phyloP scores from a whole-genome alignment of 768 basidiomycete genomes.

The Austroboletus festivus region DNA sequence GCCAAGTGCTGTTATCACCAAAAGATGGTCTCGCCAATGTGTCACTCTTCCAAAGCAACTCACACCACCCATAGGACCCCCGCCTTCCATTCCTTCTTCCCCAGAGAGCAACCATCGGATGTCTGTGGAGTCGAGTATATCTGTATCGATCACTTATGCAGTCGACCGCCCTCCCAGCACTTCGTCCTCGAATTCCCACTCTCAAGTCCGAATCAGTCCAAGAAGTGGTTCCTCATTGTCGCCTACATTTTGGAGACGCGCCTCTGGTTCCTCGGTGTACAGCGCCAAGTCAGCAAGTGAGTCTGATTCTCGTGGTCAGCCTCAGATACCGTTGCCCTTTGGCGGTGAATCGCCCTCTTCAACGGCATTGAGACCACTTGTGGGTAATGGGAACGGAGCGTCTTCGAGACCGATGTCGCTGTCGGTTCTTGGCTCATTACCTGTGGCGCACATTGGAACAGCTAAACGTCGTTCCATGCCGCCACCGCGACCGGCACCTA shows the following conservation, averaged over 20 bases:
- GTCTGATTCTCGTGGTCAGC: conserved; percentile 34
- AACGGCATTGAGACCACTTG: conserved; percentile 9
- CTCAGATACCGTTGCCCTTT: conserved; percentile 9
- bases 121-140: conserved; percentile 24
- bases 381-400: conserved; percentile 1
- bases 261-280: conserved; percentile 47
- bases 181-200: conserved; percentile 36
- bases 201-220: conserved; percentile 31
- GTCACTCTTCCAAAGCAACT: conserved; percentile 45
- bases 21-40: conserved; percentile 56
- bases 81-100: conserved; percentile 44
- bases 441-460: conserved; percentile 19
- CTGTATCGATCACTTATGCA: conserved; percentile 31
- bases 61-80: conserved; percentile 59
- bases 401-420: conserved; percentile 24
- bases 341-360: conserved; percentile 8
- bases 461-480: conserved; percentile 62
- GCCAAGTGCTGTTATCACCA: conserved; percentile 26
- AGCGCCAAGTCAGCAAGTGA: conserved; percentile 44
- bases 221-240: conserved; percentile 44
- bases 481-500: conserved; percentile 72
- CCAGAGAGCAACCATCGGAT: conserved; percentile 20
- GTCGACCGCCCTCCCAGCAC: conserved; percentile 35
- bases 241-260: conserved; percentile 53
- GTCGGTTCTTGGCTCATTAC: conserved; percentile 11